Evolutionary conservation across 768 basidiomycete species (phyloP).

Genomic region (Mycena galopus): DNA sequence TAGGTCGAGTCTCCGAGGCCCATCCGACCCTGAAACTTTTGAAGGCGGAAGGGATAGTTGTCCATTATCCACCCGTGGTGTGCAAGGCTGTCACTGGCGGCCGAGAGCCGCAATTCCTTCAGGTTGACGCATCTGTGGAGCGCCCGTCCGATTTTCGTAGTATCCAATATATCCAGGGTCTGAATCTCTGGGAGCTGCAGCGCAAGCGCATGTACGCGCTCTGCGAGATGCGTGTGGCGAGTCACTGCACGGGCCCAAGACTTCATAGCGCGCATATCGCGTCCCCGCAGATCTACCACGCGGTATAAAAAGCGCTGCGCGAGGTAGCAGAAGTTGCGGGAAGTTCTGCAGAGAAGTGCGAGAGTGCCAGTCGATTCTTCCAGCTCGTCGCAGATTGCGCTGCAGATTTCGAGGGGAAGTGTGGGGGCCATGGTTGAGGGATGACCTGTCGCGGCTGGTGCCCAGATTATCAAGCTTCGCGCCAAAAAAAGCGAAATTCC

Average conservation of each 20-base stretch:
- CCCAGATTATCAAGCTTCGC: no score
- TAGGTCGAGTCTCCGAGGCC: neutral
- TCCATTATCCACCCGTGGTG: no score
- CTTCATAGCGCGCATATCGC: neutral
- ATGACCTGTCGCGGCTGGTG: no score
- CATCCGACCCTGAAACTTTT: neutral
- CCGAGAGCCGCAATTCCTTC: constrained; percentile 21
- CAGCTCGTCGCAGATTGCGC: no score
- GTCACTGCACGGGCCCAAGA: constrained; percentile 10
- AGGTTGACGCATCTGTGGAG: constrained; percentile 16
- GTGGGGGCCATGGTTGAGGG: no score
- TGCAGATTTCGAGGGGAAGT: no score
- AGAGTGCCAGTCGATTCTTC: no score
- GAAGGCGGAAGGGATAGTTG: constrained; percentile 5
- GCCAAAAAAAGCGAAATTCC: no score
- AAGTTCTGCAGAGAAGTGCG: no score
- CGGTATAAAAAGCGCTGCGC: no score
- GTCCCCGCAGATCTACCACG: constrained; percentile 5
- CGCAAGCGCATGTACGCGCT: constrained; percentile 5
- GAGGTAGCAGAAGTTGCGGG: no score
- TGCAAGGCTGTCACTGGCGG: no score
- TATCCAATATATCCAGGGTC: neutral
- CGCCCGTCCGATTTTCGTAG: neutral
- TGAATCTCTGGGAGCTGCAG: neutral
- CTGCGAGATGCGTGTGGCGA: constrained; percentile 5